A percentile compares a stretch with the other conserved stretches of the same genome.
These are phyloP conservation scores for Rhodomyrtus tomentosa DNA, from an alignment of 345 rosid species.

Conservation along the genomic window DNA sequence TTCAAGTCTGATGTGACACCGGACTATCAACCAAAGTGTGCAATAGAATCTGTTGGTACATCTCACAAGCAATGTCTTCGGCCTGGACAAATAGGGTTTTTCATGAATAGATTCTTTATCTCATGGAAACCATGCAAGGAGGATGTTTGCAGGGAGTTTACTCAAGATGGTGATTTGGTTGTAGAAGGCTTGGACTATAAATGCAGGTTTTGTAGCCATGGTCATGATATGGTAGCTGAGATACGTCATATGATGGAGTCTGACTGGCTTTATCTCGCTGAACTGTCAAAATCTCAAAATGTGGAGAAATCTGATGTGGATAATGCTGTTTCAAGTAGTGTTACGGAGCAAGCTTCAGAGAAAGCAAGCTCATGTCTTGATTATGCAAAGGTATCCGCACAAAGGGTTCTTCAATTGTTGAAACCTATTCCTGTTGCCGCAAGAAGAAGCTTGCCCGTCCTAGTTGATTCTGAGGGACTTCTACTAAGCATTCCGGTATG, in stretches of 20 bases:
- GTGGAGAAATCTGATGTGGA: conserved; percentile 10
- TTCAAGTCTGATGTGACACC: conserved; percentile 20
- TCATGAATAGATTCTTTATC: conserved; percentile 70
- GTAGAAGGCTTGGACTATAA: conserved; percentile 1
- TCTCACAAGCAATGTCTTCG: conserved; percentile 16
- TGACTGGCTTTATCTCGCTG: conserved; percentile 72
- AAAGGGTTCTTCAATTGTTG: conserved; percentile 31
- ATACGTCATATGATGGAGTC: conserved; percentile 62
- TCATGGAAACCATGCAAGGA: conserved; percentile 38
- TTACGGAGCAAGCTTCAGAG: conserved; percentile 1
- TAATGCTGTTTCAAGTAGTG: background rate
- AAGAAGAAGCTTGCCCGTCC: conserved; percentile 72
- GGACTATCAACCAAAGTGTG: conserved; percentile 9
- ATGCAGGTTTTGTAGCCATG: conserved; percentile 17
- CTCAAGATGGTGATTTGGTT: conserved; percentile 1
- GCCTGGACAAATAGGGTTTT: conserved; percentile 42
- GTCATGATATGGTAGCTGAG: conserved; percentile 19
- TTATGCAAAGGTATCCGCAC: conserved; percentile 35
- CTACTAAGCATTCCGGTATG: conserved; percentile 68
- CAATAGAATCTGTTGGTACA: conserved; percentile 1
- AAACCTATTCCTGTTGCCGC: conserved; percentile 60
- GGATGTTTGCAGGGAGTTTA: background rate
- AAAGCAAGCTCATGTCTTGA: conserved; percentile 6
- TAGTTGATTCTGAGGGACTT: conserved; percentile 36
- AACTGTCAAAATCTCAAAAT: conserved; percentile 30